A percentile compares a stretch with the other conserved stretches of the same genome.
These are phyloP conservation scores for Hordeum marinum DNA, from an alignment of 176 grass and related monocot species.

Conservation along the genomic window DNA sequence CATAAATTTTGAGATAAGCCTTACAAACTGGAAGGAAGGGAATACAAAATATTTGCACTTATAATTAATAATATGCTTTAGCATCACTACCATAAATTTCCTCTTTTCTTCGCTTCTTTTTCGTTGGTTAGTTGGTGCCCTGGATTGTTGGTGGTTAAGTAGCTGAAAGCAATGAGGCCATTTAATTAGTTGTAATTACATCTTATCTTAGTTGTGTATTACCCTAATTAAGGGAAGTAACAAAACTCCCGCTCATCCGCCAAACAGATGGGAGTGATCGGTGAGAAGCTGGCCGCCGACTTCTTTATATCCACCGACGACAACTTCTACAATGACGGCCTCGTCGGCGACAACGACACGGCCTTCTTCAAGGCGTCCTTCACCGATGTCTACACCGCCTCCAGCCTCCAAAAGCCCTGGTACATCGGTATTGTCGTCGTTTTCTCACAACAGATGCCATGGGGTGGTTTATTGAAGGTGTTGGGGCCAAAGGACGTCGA, in stretches of 20 bases:
- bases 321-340: slow-evolving; percentile 76
- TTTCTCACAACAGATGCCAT: no score
- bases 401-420: slow-evolving; percentile 83
- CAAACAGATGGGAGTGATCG: slow-evolving; percentile 66
- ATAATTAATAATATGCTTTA: background rate
- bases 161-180: background rate
- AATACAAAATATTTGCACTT: no score
- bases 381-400: slow-evolving; percentile 63
- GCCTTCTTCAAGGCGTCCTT: slow-evolving; percentile 70
- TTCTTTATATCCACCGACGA: slow-evolving; percentile 81
- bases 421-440: slow-evolving; percentile 85
- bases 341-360: slow-evolving; percentile 53
- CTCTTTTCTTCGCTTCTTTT: no score
- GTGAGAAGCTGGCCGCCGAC: slow-evolving; percentile 54
- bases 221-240: background rate
- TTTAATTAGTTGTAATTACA: background rate
- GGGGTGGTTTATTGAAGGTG: no score
- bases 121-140: background rate
- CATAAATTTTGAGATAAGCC: no score
- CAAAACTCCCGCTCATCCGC: background rate
- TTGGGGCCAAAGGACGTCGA: no score
- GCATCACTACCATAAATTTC: background rate
- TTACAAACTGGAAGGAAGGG: no score
- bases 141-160: no score
- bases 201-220: background rate